Conservation (phyloP, 352 stramenopile species). For the Globisporangium perplexum region DNA sequence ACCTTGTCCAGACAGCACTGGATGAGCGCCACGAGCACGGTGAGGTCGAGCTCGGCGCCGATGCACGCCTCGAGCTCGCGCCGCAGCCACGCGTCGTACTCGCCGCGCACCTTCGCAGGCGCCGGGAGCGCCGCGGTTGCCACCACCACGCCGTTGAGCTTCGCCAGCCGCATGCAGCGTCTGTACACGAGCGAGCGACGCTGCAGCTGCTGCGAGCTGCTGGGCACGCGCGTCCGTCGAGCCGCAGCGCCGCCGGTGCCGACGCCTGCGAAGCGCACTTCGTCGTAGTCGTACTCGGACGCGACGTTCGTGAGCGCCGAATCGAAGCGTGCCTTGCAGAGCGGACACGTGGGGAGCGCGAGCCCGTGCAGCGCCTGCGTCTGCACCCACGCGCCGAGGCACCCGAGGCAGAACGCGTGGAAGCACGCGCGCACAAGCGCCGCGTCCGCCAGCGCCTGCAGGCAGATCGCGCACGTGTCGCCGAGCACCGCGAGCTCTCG, state of each 20-base stretch:
- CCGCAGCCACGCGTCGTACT: slow-evolving; percentile 55
- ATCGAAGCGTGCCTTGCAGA: slow-evolving; percentile 64
- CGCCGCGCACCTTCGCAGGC: slow-evolving; percentile 47
- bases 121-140: slow-evolving; percentile 9
- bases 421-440: slow-evolving; percentile 60
- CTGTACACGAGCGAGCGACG: slow-evolving; percentile 57
- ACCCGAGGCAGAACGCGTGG: slow-evolving; percentile 73
- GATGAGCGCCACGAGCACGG: slow-evolving; percentile 58
- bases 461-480: slow-evolving; percentile 68
- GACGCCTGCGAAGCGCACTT: slow-evolving; percentile 39
- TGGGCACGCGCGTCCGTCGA: slow-evolving; percentile 10
- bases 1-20: slow-evolving; percentile 55
- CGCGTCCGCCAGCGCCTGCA: slow-evolving; percentile 45
- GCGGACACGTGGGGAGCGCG: slow-evolving; percentile 42
- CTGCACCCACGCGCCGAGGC: slow-evolving; percentile 52
- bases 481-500: slow-evolving; percentile 49
- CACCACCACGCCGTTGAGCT: slow-evolving; percentile 33
- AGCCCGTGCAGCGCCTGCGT: slow-evolving; percentile 56
- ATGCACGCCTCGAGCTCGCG: slow-evolving; percentile 67
- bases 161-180: slow-evolving; percentile 37
- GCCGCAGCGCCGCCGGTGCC: slow-evolving; percentile 5
- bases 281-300: slow-evolving; percentile 56
- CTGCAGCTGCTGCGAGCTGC: slow-evolving; percentile 9
- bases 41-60: slow-evolving; percentile 57
- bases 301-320: slow-evolving; percentile 53